Percentiles rank a stretch among this genome's conserved stretches.
Evolutionary conservation across 2,329 filamentous ascomycete species (phyloP).

Genomic region (Chaetomium sp.): DNA sequence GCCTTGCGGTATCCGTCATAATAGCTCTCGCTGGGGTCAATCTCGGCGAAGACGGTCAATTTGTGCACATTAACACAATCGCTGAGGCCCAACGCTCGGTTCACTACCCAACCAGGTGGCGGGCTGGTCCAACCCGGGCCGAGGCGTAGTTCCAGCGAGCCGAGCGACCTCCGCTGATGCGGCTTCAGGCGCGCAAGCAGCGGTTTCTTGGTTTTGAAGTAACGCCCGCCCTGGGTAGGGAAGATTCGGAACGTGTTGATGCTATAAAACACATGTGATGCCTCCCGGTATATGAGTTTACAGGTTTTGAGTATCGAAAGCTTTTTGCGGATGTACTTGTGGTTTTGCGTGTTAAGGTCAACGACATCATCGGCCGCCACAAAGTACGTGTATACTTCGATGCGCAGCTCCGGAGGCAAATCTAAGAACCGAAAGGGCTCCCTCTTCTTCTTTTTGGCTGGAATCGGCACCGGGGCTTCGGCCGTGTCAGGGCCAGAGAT

Average conservation of each 20-base stretch:
- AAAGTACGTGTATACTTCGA: constrained; percentile 67
- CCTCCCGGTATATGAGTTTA: constrained; percentile 63
- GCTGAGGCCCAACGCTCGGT: constrained; percentile 61
- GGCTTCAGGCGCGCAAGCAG: constrained; percentile 67
- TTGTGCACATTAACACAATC: constrained; percentile 62
- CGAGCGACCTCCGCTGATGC: constrained; percentile 61
- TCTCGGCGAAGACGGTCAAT: constrained; percentile 70
- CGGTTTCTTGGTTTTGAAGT: constrained; percentile 74
- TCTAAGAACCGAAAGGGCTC: constrained; percentile 66
- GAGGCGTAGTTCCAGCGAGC: constrained; percentile 67
- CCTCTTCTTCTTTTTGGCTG: constrained; percentile 24
- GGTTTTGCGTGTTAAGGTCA: constrained; percentile 69
- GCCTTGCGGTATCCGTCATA: constrained; percentile 69
- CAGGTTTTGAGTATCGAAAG: constrained; percentile 64
- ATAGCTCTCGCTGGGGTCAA: constrained; percentile 67
- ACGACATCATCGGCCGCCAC: constrained; percentile 60
- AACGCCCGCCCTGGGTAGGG: constrained; percentile 62
- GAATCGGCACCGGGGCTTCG: constrained; percentile 30
- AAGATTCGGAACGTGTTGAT: constrained; percentile 66
- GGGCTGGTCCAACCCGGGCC: constrained; percentile 74
- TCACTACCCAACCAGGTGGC: constrained; percentile 70
- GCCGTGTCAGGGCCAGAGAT: constrained; percentile 43
- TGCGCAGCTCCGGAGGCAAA: constrained; percentile 69
- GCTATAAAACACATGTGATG: constrained; percentile 67
- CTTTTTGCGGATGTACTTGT: constrained; percentile 60